phyloP scores from a whole-genome alignment of 2,329 filamentous ascomycete genomes.

The Stenocarpella maydis region DNA sequence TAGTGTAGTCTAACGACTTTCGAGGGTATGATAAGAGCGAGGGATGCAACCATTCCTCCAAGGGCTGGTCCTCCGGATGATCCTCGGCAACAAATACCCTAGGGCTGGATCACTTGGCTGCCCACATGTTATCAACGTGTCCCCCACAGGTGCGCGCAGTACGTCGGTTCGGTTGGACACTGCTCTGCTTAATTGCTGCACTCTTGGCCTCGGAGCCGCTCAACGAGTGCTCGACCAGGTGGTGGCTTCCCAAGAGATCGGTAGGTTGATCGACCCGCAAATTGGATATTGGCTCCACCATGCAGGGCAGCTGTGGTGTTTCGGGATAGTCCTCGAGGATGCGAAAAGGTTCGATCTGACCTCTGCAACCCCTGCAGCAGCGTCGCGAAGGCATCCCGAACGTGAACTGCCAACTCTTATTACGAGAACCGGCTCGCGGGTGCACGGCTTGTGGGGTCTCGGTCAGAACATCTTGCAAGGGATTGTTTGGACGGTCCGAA shows the following conservation, averaged over 20 bases:
- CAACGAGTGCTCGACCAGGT: background rate
- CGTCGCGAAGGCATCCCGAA: constrained; percentile 1
- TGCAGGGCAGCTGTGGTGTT: background rate
- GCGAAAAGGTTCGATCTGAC: background rate
- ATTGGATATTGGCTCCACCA: background rate
- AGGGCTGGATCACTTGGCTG: background rate
- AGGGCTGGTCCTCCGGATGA: background rate
- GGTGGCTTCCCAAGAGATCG: constrained; percentile 4
- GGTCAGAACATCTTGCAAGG: background rate
- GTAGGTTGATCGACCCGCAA: background rate
- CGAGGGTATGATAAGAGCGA: background rate
- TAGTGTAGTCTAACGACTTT: background rate
- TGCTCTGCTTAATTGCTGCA: background rate
- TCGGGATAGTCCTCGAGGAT: background rate
- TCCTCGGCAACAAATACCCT: background rate
- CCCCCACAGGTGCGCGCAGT: background rate
- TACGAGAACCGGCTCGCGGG: constrained; percentile 12
- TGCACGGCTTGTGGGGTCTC: constrained; percentile 15
- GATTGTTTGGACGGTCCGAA: background rate
- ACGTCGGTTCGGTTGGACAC: background rate
- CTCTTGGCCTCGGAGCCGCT: background rate
- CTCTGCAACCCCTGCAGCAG: background rate
- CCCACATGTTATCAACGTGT: background rate
- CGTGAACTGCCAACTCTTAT: constrained; percentile 13
- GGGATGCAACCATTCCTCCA: background rate